Percentiles rank a stretch among this genome's conserved stretches.
phyloP scores from a whole-genome alignment of 768 basidiomycete species.

The Fomitopsis pulvina region DNA sequence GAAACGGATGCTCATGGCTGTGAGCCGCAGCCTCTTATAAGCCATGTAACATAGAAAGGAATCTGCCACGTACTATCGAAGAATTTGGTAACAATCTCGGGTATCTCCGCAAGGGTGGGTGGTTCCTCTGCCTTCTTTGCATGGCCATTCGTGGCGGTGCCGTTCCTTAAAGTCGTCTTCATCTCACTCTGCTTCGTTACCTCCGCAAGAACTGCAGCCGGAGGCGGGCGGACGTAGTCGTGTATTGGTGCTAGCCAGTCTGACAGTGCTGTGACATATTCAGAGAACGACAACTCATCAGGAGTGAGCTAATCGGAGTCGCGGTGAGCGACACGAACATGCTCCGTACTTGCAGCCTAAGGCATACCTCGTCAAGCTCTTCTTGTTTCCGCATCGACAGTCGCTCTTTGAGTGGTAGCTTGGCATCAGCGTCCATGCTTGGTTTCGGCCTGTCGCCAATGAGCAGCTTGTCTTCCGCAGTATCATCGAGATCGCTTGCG shows the following conservation, averaged over 20 bases:
- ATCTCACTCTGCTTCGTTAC: constrained; percentile 65
- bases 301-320: constrained; percentile 47
- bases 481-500: constrained; percentile 75
- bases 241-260: constrained; percentile 79
- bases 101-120: constrained; percentile 56
- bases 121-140: constrained; percentile 68
- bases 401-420: constrained; percentile 51
- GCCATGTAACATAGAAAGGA: not conserved
- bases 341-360: not conserved
- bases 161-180: constrained; percentile 52
- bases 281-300: constrained; percentile 52
- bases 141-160: constrained; percentile 36
- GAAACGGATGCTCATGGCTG: constrained; percentile 55
- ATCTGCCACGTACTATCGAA: constrained; percentile 48
- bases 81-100: constrained; percentile 44
- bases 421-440: constrained; percentile 40
- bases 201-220: constrained; percentile 64
- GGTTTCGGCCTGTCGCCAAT: constrained; percentile 77
- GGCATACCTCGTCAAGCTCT: constrained; percentile 47
- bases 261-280: constrained; percentile 55
- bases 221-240: constrained; percentile 63
- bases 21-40: not conserved
- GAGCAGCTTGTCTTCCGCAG: constrained; percentile 73
- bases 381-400: constrained; percentile 42
- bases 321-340: not conserved